Conservation (phyloP, 2,329 filamentous ascomycete genomes). For the Botrytis galanthina region DNA sequence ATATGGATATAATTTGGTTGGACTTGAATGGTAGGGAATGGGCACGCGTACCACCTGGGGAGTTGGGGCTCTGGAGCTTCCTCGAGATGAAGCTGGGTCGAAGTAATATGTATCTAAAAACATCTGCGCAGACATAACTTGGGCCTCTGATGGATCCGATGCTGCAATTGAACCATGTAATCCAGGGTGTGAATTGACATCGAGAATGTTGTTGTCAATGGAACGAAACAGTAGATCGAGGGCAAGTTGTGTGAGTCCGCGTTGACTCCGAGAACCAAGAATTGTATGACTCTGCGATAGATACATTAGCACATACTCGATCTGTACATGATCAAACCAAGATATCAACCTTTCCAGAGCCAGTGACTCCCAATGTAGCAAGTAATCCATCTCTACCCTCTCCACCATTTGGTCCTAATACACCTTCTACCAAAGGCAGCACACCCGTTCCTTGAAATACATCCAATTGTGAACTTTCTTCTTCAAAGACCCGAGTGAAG, state of each 20-base stretch:
- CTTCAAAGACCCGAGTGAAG: slow-evolving; percentile 91
- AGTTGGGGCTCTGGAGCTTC: slow-evolving; percentile 64
- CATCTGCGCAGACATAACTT: slow-evolving; percentile 67
- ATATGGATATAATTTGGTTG: slow-evolving; percentile 29
- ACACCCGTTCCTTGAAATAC: slow-evolving; percentile 80
- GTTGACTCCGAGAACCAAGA: slow-evolving; percentile 79
- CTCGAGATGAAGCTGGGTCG: slow-evolving; percentile 59
- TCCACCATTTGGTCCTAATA: slow-evolving; percentile 68
- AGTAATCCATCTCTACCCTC: slow-evolving; percentile 86
- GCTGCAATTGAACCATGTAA: slow-evolving; percentile 72
- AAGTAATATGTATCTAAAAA: slow-evolving; percentile 79
- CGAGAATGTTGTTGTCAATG: slow-evolving; percentile 68
- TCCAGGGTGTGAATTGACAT: slow-evolving; percentile 54
- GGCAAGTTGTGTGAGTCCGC: slow-evolving; percentile 86
- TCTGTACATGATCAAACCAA: not conserved
- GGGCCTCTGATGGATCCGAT: slow-evolving; percentile 78
- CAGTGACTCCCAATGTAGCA: slow-evolving; percentile 89
- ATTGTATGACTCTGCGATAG: slow-evolving; percentile 82
- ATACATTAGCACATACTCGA: slow-evolving; percentile 15
- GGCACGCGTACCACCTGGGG: slow-evolving; percentile 62
- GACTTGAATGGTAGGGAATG: slow-evolving; percentile 26
- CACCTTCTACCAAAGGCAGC: slow-evolving; percentile 73
- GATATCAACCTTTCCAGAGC: slow-evolving; percentile 80
- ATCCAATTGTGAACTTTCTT: slow-evolving; percentile 79
- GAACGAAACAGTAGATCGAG: slow-evolving; percentile 88